phyloP scores from a whole-genome alignment of 257 asterid genomes.

The Solanum medicagineum region DNA sequence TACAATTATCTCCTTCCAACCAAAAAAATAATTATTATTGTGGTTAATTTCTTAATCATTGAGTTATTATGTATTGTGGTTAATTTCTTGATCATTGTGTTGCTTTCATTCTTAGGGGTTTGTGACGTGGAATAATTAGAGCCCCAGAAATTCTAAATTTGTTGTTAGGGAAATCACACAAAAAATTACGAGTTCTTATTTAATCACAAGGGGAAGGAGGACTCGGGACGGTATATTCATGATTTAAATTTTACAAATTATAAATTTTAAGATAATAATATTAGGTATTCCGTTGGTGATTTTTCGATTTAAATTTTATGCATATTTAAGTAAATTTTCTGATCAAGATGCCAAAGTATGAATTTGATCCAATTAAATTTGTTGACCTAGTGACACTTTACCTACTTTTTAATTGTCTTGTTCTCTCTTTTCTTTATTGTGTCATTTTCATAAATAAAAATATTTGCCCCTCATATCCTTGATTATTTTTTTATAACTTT shows the following conservation, averaged over 20 bases:
- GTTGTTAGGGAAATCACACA: too few species aligned
- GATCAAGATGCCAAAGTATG: not conserved
- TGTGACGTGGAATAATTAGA: too few species aligned
- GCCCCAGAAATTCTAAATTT: too few species aligned
- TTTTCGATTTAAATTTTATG: not conserved
- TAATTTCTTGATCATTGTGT: too few species aligned
- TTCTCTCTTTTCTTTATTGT: not conserved
- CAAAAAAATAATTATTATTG: too few species aligned
- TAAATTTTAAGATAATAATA: not conserved
- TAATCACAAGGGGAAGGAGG: too few species aligned
- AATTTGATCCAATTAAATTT: not conserved
- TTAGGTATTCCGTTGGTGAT: too few species aligned
- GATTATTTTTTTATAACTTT: not conserved
- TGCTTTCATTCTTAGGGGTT: too few species aligned
- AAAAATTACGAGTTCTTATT: too few species aligned
- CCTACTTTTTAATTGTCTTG: not conserved
- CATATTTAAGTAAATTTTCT: not conserved
- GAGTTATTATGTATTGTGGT: too few species aligned
- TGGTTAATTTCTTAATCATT: too few species aligned
- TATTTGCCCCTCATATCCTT: not conserved
- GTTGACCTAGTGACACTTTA: not conserved
- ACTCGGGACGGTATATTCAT: not conserved
- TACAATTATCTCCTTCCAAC: too few species aligned
- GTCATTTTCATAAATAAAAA: not conserved
- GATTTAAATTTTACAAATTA: not conserved